phyloP scores from a whole-genome alignment of 768 basidiomycete genomes.

The Lepiota subincarnata region DNA sequence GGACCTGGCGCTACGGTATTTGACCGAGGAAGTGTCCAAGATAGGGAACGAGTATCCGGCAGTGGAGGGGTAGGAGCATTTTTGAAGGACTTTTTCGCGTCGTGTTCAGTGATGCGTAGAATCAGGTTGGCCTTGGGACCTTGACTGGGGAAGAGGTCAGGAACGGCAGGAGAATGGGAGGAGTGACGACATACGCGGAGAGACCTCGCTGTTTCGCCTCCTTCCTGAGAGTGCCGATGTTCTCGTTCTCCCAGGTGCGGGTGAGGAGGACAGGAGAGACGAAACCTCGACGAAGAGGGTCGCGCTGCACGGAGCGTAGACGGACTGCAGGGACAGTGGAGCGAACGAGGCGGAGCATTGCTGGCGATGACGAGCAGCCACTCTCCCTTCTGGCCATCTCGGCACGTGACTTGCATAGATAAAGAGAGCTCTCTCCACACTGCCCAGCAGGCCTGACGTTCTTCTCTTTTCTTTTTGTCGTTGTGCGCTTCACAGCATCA shows the following conservation, averaged over 20 bases:
- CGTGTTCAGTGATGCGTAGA: constrained; percentile 49
- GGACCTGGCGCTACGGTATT: constrained; percentile 19
- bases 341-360: constrained; percentile 24
- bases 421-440: constrained; percentile 7
- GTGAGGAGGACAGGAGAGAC: constrained; percentile 56
- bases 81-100: constrained; percentile 26
- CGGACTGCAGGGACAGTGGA: constrained; percentile 13
- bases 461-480: neutral
- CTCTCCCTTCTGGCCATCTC: neutral
- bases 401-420: constrained; percentile 18
- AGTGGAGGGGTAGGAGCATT: constrained; percentile 20
- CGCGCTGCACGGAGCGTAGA: neutral
- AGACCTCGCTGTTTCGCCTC: constrained; percentile 56
- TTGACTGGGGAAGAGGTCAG: constrained; percentile 31
- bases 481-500: neutral
- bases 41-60: constrained; percentile 17
- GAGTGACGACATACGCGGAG: constrained; percentile 38
- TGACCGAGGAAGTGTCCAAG: neutral
- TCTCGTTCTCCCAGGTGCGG: constrained; percentile 51
- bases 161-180: neutral
- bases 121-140: constrained; percentile 59
- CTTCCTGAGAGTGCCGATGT: constrained; percentile 44
- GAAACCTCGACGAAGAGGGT: constrained; percentile 21
- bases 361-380: neutral
- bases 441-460: neutral